phyloP scores from a whole-genome alignment of 2,329 filamentous ascomycete species.

The Hymenotorrendiella dingleyae region DNA sequence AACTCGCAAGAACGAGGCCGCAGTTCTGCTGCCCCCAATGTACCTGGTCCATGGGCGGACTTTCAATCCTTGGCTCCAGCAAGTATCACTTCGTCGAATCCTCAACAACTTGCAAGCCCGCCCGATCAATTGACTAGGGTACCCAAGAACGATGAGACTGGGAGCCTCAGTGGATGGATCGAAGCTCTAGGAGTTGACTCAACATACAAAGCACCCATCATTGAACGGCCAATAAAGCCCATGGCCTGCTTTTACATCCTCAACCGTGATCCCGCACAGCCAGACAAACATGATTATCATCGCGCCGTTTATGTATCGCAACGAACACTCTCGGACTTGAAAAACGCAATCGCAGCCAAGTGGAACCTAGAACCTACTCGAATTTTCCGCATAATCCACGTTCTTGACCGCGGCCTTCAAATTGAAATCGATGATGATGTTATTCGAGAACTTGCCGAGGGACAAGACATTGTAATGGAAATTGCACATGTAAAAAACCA shows the following conservation, averaged over 20 bases:
- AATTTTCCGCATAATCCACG: constrained; percentile 65
- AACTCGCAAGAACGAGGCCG: constrained; percentile 49
- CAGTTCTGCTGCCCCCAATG: constrained; percentile 26
- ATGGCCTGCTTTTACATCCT: constrained; percentile 86
- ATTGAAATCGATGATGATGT: constrained; percentile 90
- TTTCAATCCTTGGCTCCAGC: constrained; percentile 47
- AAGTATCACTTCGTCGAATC: constrained; percentile 37
- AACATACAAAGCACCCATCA: constrained; percentile 69
- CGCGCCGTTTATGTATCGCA: constrained; percentile 80
- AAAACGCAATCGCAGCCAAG: constrained; percentile 67
- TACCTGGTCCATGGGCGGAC: constrained; percentile 49
- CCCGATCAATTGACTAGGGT: constrained; percentile 50
- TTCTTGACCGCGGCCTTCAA: constrained; percentile 69
- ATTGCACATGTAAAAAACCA: constrained; percentile 34
- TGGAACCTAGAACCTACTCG: constrained; percentile 70
- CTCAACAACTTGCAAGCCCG: constrained; percentile 38
- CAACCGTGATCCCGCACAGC: constrained; percentile 44
- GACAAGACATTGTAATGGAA: constrained; percentile 83
- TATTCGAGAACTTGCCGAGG: constrained; percentile 75
- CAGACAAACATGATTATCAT: constrained; percentile 54
- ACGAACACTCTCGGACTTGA: constrained; percentile 69
- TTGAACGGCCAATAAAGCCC: constrained; percentile 62
- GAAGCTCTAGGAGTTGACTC: constrained; percentile 88
- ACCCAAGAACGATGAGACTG: constrained; percentile 52
- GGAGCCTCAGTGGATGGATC: constrained; percentile 74